Conservation (phyloP, 2,329 filamentous ascomycete species). For the Aureobasidium sp. region DNA sequence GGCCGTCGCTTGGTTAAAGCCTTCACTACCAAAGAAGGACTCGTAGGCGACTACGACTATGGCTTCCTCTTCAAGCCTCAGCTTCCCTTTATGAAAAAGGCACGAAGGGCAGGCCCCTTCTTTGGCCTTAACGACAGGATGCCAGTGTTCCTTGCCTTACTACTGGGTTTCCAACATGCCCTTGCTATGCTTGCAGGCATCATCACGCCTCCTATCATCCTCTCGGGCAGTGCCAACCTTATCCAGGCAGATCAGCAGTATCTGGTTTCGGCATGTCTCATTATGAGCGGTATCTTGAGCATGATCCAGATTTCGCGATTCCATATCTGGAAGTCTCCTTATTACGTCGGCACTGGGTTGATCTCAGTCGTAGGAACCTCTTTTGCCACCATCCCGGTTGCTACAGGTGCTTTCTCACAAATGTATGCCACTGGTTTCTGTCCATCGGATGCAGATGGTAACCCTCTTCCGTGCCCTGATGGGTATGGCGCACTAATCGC, state of each 20-base stretch:
- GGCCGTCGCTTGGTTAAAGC: slow-evolving; percentile 33
- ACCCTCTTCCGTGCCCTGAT: slow-evolving; percentile 62
- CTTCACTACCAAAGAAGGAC: slow-evolving; percentile 54
- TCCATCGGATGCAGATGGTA: slow-evolving; percentile 51
- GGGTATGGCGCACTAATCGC: slow-evolving; percentile 70
- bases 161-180: slow-evolving; percentile 72
- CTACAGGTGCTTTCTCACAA: slow-evolving; percentile 61
- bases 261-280: slow-evolving; percentile 68
- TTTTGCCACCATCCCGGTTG: slow-evolving; percentile 67
- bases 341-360: slow-evolving; percentile 69
- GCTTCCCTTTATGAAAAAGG: slow-evolving; percentile 69
- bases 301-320: slow-evolving; percentile 70
- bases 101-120: slow-evolving; percentile 58
- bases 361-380: slow-evolving; percentile 74
- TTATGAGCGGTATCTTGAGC: slow-evolving; percentile 69
- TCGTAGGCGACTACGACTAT: slow-evolving; percentile 86
- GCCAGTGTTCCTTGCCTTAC: slow-evolving; percentile 63
- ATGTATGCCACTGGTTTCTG: slow-evolving; percentile 72
- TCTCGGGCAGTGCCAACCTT: slow-evolving; percentile 59
- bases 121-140: slow-evolving; percentile 76
- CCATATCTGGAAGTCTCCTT: slow-evolving; percentile 61
- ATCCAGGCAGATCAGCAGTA: slow-evolving; percentile 57
- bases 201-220: slow-evolving; percentile 70
- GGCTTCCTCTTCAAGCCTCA: slow-evolving; percentile 74
- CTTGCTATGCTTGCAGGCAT: slow-evolving; percentile 61